Base-by-base conservation (phyloP, 805 yeast species). In the Candida nemodendra region DNA sequence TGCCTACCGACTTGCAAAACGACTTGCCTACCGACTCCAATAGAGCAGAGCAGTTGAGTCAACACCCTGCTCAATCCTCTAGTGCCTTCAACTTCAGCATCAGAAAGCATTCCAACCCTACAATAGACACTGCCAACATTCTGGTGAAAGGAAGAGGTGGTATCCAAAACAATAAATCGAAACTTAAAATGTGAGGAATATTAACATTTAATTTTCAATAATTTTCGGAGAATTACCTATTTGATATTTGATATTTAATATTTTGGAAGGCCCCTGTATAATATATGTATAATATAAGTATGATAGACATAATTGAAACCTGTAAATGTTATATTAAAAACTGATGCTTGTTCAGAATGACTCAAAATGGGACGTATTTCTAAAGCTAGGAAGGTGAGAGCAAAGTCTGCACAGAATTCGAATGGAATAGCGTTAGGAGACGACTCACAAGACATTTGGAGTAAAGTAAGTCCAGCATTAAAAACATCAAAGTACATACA, bases 111-210 rank as follows among this genome's bases (percentile, higher is more conserved):
- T 34, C 47, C 9, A 39, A 38, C 12, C 48, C 50, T 11, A 40
- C 48, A 6, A 41, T 42, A 5, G 44, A 38, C 19, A 30, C 47
- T 11, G 32, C 41, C 11, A 34, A 41, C 16, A 47, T 50, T 9
- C 41, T 42, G 3, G 50, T 50, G 9, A 50, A 44, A 24, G 57
- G 57, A 25, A 44, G 57, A 36, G 57, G 57, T 7, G 57, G 57
- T 28, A 38, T 52, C n/a, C 57, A 52, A 36, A 43, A 43, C 30
- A 42, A 39, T 14, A 50, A 42, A 34, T 36, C 50, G 9, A 52
- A 45, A 25, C 32, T 52, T 30, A 50, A 45, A 28, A 50, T 52
- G 55, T 50, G 36, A 35, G 18, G n/a, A n/a, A n/a, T n/a, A n/a
- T n/a, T n/a, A n/a, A n/a, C n/a, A n/a, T n/a, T n/a, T n/a, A n/a